A percentile compares a stretch with the other conserved stretches of the same genome.
Evolutionary conservation across 257 asterid genomes (phyloP).

Genomic region (Orobanche coerulescens): DNA sequence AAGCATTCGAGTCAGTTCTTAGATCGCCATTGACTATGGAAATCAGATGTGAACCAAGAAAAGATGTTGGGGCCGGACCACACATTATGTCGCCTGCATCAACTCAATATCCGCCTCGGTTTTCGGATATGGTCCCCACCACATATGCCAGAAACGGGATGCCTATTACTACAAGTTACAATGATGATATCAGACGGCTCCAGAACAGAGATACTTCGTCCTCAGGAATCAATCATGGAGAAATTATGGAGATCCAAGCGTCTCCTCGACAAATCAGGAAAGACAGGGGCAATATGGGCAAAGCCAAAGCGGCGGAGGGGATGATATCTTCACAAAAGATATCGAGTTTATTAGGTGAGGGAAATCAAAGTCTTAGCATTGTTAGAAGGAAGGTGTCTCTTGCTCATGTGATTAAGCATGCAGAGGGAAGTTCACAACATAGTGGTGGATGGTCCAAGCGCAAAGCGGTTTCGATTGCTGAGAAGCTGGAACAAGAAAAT

Average conservation of each 20-base stretch:
- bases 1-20: conserved; percentile 84
- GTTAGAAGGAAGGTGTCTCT: conserved; percentile 84
- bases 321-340: conserved; percentile 24
- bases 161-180: no score
- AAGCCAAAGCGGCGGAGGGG: not conserved
- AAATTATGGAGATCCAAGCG: conserved; percentile 60
- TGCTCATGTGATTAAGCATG: conserved; percentile 88
- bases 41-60: conserved; percentile 61
- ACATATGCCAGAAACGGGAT: conserved; percentile 15
- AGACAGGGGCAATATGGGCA: not conserved
- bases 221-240: conserved; percentile 37
- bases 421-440: conserved; percentile 57
- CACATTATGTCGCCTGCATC: not conserved
- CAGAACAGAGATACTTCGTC: conserved; percentile 30
- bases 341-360: conserved; percentile 29
- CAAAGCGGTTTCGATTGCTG: conserved; percentile 88
- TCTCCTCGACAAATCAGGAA: conserved; percentile 23
- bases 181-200: conserved; percentile 23
- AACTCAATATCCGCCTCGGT: not conserved
- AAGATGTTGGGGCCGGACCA: conserved; percentile 25
- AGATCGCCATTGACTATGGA: conserved; percentile 73
- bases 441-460: conserved; percentile 75
- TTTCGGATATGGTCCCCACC: not conserved
- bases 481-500: conserved; percentile 92
- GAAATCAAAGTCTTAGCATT: conserved; percentile 61